Evolutionary conservation across 352 stramenopile genomes (phyloP).

Genomic region (Phytophthora sp.): DNA sequence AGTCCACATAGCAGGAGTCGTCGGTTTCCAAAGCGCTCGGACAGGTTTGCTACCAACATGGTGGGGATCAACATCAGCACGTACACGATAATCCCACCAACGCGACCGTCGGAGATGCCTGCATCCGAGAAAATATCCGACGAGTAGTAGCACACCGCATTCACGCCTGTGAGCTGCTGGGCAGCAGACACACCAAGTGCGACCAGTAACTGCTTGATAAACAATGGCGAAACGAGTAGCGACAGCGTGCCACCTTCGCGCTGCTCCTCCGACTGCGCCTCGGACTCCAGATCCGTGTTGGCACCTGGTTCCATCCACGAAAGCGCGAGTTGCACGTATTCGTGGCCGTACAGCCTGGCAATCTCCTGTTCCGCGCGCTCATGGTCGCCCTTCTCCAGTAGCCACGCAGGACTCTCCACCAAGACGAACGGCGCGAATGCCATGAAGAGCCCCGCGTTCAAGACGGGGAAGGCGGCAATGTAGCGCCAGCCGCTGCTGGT

Average conservation of each 20-base stretch:
- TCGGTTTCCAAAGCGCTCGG: constrained; percentile 49
- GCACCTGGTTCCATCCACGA: constrained; percentile 28
- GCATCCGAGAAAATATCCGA: constrained; percentile 61
- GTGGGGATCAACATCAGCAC: constrained; percentile 43
- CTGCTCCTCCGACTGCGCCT: constrained; percentile 3
- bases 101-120: constrained; percentile 49
- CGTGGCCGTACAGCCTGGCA: constrained; percentile 28
- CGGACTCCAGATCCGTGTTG: constrained; percentile 16
- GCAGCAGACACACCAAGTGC: constrained; percentile 42
- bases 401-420: constrained; percentile 49
- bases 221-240: constrained; percentile 21
- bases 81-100: constrained; percentile 42
- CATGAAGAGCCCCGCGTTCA: constrained; percentile 37
- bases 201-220: constrained; percentile 46
- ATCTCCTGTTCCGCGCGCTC: constrained; percentile 30
- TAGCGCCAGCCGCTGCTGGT: constrained; percentile 33
- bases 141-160: constrained; percentile 73
- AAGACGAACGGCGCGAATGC: constrained; percentile 27
- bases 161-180: constrained; percentile 70
- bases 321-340: constrained; percentile 27
- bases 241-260: constrained; percentile 9
- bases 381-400: constrained; percentile 37
- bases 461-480: constrained; percentile 41
- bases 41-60: constrained; percentile 32
- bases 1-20: constrained; percentile 47